These are phyloP conservation scores for Cercospora zeae-maydis DNA, from an alignment of 2,329 filamentous ascomycete species.

Conservation along the genomic window DNA sequence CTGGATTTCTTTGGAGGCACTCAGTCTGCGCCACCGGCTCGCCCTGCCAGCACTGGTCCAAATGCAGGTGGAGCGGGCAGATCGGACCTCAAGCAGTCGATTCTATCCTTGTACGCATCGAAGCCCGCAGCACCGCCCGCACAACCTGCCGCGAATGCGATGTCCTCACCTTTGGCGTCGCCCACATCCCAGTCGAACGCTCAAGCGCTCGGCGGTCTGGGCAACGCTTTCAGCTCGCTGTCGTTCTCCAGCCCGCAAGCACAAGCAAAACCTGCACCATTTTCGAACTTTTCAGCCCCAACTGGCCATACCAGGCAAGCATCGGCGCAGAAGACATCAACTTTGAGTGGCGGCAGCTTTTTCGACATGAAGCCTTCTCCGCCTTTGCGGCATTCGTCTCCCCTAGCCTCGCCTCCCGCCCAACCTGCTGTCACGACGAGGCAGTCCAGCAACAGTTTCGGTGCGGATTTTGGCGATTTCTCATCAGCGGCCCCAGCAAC, in stretches of 20 bases:
- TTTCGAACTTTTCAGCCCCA: slow-evolving; percentile 60
- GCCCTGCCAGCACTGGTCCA: slow-evolving; percentile 74
- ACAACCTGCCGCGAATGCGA: slow-evolving; percentile 40
- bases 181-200: slow-evolving; percentile 30
- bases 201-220: slow-evolving; percentile 56
- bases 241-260: slow-evolving; percentile 54
- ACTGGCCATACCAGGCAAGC: slow-evolving; percentile 47
- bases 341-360: slow-evolving; percentile 70
- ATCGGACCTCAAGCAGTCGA: slow-evolving; percentile 94
- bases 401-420: slow-evolving; percentile 30
- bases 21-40: slow-evolving; percentile 63
- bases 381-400: slow-evolving; percentile 39
- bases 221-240: slow-evolving; percentile 74
- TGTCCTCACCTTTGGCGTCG: slow-evolving; percentile 56
- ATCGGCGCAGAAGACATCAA: slow-evolving; percentile 34
- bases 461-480: slow-evolving; percentile 51
- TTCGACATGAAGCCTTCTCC: slow-evolving; percentile 64
- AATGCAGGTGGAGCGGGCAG: slow-evolving; percentile 61
- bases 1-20: slow-evolving; percentile 84
- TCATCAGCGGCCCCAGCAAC: slow-evolving; percentile 55
- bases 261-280: slow-evolving; percentile 58
- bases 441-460: slow-evolving; percentile 51
- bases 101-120: slow-evolving; percentile 88
- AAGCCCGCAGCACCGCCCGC: slow-evolving; percentile 64
- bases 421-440: slow-evolving; percentile 44